Percentiles rank a stretch among this genome's conserved stretches.
phyloP scores from a whole-genome alignment of 345 rosid genomes.

The Gossypium raimondii region DNA sequence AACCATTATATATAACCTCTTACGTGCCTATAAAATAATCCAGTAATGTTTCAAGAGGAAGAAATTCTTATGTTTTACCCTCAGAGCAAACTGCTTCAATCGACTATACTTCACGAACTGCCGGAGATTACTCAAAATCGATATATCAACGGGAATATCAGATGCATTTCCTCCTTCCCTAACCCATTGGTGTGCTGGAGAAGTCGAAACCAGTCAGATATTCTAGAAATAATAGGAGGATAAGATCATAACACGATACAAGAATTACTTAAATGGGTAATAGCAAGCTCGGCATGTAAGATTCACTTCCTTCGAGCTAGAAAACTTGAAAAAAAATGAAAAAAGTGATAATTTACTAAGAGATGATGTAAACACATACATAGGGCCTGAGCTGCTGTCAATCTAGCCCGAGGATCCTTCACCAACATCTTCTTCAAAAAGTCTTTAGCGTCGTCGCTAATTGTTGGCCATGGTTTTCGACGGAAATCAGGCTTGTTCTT shows the following conservation, averaged over 20 bases:
- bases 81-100: constrained; percentile 83
- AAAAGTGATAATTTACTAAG: not conserved
- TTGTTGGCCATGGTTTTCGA: constrained; percentile 92
- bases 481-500: constrained; percentile 86
- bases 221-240: not conserved
- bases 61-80: constrained; percentile 41
- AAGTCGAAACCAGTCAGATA: constrained; percentile 22
- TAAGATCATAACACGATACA: not conserved
- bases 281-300: not conserved
- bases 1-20: constrained; percentile 11
- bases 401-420: constrained; percentile 85
- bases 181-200: constrained; percentile 96
- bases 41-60: constrained; percentile 4
- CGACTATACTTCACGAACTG: constrained; percentile 96
- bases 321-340: not conserved
- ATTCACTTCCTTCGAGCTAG: not conserved
- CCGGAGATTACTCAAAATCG: constrained; percentile 81
- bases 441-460: constrained; percentile 84
- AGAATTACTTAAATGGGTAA: not conserved
- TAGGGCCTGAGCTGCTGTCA: constrained; percentile 96
- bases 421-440: constrained; percentile 85
- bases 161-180: constrained; percentile 98
- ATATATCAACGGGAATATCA: constrained; percentile 96
- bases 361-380: constrained; percentile 46
- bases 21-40: constrained; percentile 8